Base-by-base conservation (phyloP, 169 alveolate genomes). In the Plasmodium billcollinsi region DNA sequence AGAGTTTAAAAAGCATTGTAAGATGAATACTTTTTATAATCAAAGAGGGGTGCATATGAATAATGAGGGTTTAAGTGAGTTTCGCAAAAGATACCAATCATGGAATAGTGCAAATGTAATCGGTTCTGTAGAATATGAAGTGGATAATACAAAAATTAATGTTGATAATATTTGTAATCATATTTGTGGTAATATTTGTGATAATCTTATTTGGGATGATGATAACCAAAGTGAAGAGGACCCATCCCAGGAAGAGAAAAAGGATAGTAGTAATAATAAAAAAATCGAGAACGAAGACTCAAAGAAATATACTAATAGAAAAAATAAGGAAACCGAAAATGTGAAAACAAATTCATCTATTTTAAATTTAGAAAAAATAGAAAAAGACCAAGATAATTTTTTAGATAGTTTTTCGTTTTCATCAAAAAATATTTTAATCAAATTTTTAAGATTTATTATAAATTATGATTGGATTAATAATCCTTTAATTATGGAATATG, bases 331-430 rank as follows among this genome's bases (percentile, higher is more conserved):
- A 5, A 12, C 7, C 8, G 47, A 43, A 21, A 12, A 20, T 5
- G 14, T 6, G 8, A 20, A 26, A 11, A 72, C 24, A 3, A 12
- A 14, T 4, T 29, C 73, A 56, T 45, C 26, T 0, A 8, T 26
- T 24, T 21, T 62, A 1, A 43, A 49, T 20, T 12, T 63, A 21
- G 5, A 65, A 39, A 39, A 24, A 15, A 47, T 1, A 0, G 49
- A 45, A 26, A 20, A 11, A 9, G 59, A n/a, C 1, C 59, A 39
- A n/a, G 89, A 76, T 20, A 49, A 12, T 6, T 47, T 43, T 39
- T 47, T 76, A n/a, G 75, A 76, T 6, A 62, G 47, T 18, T 76
- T 76, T 24, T 76, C 89, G 9, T 62, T 76, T 47, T 76, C 76
- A 9, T 69, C 89, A 21, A 63, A 76, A 47, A 63, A n/a, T 20